These are phyloP conservation scores for Selaginella moellendorffii DNA, from an alignment of 75 land plant species.

Conservation along the genomic window DNA sequence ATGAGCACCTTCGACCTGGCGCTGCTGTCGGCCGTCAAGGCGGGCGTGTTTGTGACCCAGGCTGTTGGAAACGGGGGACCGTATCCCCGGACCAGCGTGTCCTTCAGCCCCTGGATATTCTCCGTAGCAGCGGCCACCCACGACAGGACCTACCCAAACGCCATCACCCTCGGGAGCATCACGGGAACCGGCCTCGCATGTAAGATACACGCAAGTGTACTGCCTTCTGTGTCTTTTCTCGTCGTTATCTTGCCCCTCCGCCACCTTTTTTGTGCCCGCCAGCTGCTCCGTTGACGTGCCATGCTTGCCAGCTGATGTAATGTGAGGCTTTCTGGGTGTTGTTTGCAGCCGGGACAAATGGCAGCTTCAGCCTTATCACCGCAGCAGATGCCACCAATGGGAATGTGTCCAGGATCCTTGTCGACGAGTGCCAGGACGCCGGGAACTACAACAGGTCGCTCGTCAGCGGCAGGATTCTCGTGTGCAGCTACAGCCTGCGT, in stretches of 20 bases:
- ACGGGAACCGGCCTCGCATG: not conserved
- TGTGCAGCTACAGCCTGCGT: conserved; percentile 67
- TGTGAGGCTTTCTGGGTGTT: not conserved
- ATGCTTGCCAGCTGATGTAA: no score
- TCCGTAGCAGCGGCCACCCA: not conserved
- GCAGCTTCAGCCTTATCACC: not conserved
- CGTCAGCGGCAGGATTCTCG: conserved; percentile 55
- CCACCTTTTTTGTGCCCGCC: no score
- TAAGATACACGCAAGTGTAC: not conserved
- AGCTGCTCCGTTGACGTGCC: no score
- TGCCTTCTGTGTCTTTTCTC: no score
- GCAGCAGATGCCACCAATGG: not conserved
- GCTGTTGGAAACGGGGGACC: conserved; percentile 10
- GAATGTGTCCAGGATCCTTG: not conserved
- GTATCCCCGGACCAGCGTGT: not conserved
- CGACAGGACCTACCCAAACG: not conserved
- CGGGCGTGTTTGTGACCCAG: conserved; percentile 3
- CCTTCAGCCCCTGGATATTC: not conserved
- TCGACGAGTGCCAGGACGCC: conserved; percentile 76
- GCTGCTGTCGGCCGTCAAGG: conserved; percentile 4
- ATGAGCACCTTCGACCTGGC: conserved; percentile 1
- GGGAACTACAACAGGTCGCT: conserved; percentile 23
- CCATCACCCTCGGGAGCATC: not conserved
- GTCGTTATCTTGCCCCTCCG: no score
- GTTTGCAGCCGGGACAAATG: not conserved